phyloP scores from a whole-genome alignment of 805 yeast genomes.

The Myxozyma vanderwaltii region DNA sequence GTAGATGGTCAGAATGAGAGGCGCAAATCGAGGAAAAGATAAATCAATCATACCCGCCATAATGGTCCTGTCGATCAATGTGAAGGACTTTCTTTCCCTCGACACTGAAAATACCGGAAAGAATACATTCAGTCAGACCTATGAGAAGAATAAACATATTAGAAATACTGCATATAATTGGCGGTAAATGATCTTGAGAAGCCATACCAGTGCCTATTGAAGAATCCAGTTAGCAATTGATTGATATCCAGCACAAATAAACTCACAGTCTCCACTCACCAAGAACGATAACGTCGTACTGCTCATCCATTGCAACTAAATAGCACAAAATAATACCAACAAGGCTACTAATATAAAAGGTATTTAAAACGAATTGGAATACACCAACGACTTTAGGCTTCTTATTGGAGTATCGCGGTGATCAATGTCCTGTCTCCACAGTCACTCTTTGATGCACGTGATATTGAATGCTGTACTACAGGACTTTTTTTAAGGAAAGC shows the following conservation, averaged over 20 bases:
- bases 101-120: constrained; percentile 91
- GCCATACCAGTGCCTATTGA: constrained; percentile 42
- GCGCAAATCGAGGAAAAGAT: neutral
- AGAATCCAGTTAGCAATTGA: neutral
- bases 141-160: constrained; percentile 33
- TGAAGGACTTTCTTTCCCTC: constrained; percentile 97
- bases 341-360: neutral
- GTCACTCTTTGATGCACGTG: constrained; percentile 3
- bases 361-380: neutral
- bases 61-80: constrained; percentile 93
- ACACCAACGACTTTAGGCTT: neutral
- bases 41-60: constrained; percentile 61
- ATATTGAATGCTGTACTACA: neutral
- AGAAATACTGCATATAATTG: neutral
- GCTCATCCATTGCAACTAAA: constrained; percentile 71
- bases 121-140: constrained; percentile 95
- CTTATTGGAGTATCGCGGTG: neutral
- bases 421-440: neutral
- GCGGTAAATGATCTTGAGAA: neutral
- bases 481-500: too few relatives aligned
- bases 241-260: neutral
- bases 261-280: constrained; percentile 52
- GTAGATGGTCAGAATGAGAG: neutral
- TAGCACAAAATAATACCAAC: neutral
- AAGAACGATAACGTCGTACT: constrained; percentile 93